Percentiles rank a stretch among this genome's conserved stretches.
These are phyloP conservation scores for Scleroderma bovista DNA, from an alignment of 768 basidiomycete genomes.

Conservation along the genomic window DNA sequence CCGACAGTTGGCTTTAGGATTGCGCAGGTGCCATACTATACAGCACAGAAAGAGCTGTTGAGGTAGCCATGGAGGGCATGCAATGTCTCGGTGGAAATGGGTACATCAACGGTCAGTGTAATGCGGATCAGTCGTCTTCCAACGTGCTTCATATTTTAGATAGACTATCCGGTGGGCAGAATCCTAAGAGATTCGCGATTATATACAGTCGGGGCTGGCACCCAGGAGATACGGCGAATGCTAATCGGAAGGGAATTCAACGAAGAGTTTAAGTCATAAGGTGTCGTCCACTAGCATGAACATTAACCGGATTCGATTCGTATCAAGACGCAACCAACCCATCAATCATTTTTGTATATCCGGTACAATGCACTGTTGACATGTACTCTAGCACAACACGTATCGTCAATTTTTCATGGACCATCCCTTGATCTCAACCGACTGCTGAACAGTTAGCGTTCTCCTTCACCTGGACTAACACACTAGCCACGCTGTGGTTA, in stretches of 20 bases:
- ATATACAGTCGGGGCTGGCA: slow-evolving; percentile 95
- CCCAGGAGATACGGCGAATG: slow-evolving; percentile 93
- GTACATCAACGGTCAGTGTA: slow-evolving; percentile 78
- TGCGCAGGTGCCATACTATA: slow-evolving; percentile 94
- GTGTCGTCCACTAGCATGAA: neutral
- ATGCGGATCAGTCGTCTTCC: neutral
- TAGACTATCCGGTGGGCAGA: slow-evolving; percentile 88
- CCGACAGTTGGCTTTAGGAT: slow-evolving; percentile 51
- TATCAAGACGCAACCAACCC: no score
- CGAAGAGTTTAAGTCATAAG: slow-evolving; percentile 43
- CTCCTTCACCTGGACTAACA: no score
- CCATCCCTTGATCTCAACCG: no score
- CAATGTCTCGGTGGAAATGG: slow-evolving; percentile 94
- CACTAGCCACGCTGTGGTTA: no score
- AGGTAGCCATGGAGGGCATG: slow-evolving; percentile 88
- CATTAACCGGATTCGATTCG: neutral
- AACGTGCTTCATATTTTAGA: neutral
- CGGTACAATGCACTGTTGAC: neutral
- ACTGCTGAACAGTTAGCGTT: no score
- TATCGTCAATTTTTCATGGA: no score
- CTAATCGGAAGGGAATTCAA: slow-evolving; percentile 93
- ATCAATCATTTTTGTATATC: neutral
- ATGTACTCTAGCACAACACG: no score
- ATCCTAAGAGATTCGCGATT: slow-evolving; percentile 82
- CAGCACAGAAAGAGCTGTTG: slow-evolving; percentile 87